Conservation (phyloP, 2,329 filamentous ascomycete species). For the Pseudogymnoascus sp. region DNA sequence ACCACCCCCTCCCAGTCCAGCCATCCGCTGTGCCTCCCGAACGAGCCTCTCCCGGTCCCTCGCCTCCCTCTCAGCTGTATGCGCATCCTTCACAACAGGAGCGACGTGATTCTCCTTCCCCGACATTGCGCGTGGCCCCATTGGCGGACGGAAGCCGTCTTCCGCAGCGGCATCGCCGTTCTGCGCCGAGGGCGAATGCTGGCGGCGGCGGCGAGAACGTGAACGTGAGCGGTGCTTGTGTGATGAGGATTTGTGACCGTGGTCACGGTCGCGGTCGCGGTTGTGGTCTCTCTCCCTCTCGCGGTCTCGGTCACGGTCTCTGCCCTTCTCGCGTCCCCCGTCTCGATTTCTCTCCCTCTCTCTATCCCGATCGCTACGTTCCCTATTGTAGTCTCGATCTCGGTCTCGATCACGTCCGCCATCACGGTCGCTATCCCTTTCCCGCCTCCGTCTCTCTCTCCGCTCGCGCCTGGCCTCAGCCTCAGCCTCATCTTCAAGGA, state of each 20-base stretch:
- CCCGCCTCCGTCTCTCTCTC: constrained; percentile 40
- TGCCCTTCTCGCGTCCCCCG: constrained; percentile 30
- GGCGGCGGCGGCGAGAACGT: background rate
- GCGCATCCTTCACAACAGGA: constrained; percentile 39
- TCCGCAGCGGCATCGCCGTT: background rate
- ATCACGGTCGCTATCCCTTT: constrained; percentile 35
- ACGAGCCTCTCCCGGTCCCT: constrained; percentile 57
- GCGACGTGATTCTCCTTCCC: constrained; percentile 1
- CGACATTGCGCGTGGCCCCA: constrained; percentile 28
- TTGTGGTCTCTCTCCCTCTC: constrained; percentile 32
- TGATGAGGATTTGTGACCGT: constrained; percentile 29
- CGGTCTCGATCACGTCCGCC: constrained; percentile 35
- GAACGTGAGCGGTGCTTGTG: constrained; percentile 10
- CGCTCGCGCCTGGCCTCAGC: constrained; percentile 45
- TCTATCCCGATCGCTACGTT: constrained; percentile 32
- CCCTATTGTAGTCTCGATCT: constrained; percentile 40
- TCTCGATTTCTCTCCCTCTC: constrained; percentile 40
- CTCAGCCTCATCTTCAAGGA: constrained; percentile 20
- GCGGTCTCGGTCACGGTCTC: constrained; percentile 31
- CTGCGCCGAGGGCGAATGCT: background rate
- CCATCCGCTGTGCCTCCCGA: constrained; percentile 60
- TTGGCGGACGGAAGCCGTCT: constrained; percentile 28
- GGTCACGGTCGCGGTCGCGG: constrained; percentile 27
- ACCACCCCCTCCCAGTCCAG: constrained; percentile 34
- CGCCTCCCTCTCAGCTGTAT: constrained; percentile 61